Base-by-base conservation (phyloP, 352 stramenopile species). In the Globisporangium solare region DNA sequence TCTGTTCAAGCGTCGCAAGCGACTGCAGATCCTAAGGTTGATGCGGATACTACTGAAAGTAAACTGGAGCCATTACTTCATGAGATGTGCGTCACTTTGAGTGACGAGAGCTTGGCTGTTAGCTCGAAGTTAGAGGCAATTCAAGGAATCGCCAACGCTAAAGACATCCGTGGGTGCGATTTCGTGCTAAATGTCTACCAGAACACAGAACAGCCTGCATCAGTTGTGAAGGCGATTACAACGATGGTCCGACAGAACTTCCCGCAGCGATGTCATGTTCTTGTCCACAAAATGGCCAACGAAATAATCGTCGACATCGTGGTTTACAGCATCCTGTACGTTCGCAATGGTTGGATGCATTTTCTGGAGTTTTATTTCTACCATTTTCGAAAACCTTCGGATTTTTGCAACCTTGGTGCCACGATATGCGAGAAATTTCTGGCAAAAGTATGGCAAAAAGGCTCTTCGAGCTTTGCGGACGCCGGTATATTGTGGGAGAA, bases 301-400 rank as follows among this genome's bases (percentile, higher is more conserved):
- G 67, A 86, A 18, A 67, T 92, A 21, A 73, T 87, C 24, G 67
- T 82, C 12, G 79, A 92, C 32, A 79, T 92, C 11, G 57, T 86
- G 42, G 68, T 85, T 15, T 90, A 92, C 59, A 87, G 73, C 48
- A 66, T 91, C 6, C 56, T 91, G 17, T 60, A 84, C 32, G 82
- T 92, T 27, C 79, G 71, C 45, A 89, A 89, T 39, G 85, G 85
- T 1, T 94, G 85, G 85, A 77, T 92, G 60, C 73, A 92, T 59
- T 77, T 91, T 24, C 56, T 92, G 32, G 84, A 94, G 52, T 76
- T 89, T 60, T 87, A 85, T 63, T 94, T 89, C 55, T 83, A 63
- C 41, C 66, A 86, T 22, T 76, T 63, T 14, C 57, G 63, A 17
- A 56, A 64, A 20, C 66, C 79, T 15, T 72, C 69, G 10, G 66